Evolutionary conservation across 108 stramenopile genomes (phyloP).

Genomic region (Bacterosira constricta): DNA sequence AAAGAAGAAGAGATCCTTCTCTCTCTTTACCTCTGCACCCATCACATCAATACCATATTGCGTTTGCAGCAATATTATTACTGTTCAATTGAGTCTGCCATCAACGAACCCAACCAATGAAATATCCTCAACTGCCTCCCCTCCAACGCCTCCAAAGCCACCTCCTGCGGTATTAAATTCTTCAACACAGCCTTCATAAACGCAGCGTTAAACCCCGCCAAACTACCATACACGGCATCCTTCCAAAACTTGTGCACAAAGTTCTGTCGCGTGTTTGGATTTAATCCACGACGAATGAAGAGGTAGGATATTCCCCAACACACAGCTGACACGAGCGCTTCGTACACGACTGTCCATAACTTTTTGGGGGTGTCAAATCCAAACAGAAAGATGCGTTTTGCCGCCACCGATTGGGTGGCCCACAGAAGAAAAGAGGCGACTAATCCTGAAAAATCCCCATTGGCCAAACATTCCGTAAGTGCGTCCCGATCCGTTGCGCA

Average conservation of each 20-base stretch:
- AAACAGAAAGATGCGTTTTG: slow-evolving; percentile 83
- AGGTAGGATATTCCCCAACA: slow-evolving; percentile 87
- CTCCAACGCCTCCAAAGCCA: slow-evolving; percentile 43
- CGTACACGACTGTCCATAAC: slow-evolving; percentile 87
- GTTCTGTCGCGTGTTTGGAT: slow-evolving; percentile 79
- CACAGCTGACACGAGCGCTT: slow-evolving; percentile 74
- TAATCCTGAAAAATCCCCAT: slow-evolving; percentile 82
- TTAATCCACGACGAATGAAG: slow-evolving; percentile 85
- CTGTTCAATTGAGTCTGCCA: too few species aligned
- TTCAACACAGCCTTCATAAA: slow-evolving; percentile 91
- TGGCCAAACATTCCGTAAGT: slow-evolving; percentile 73
- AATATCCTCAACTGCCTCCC: slow-evolving; percentile 39
- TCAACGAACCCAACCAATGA: slow-evolving; percentile 37
- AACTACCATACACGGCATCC: slow-evolving; percentile 88
- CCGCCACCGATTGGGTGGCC: slow-evolving; percentile 72
- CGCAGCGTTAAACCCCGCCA: slow-evolving; percentile 90
- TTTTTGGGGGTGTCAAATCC: slow-evolving; percentile 83
- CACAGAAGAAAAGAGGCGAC: slow-evolving; percentile 78
- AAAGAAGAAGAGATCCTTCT: too few species aligned
- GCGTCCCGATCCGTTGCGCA: slow-evolving; percentile 82
- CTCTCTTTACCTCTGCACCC: too few species aligned
- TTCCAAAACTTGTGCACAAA: slow-evolving; percentile 89
- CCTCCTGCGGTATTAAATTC: slow-evolving; percentile 83
- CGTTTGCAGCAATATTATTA: too few species aligned
- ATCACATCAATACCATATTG: too few species aligned